These are phyloP conservation scores for Neohortaea acidophila DNA, from an alignment of 495 filamentous ascomycete species.

Conservation along the genomic window DNA sequence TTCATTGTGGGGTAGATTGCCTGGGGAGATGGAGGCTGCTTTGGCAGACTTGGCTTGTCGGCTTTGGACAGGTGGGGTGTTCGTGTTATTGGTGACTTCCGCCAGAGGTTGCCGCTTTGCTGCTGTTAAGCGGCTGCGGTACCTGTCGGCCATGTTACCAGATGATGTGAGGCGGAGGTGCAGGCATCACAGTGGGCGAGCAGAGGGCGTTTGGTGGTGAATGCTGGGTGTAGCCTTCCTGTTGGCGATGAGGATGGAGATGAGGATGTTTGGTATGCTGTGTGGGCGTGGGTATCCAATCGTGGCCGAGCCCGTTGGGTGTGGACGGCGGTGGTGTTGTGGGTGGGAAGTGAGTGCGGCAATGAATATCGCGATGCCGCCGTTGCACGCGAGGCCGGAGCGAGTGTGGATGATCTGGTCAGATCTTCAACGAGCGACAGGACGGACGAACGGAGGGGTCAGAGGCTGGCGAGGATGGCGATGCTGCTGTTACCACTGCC, in stretches of 20 bases:
- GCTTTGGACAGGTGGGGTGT: constrained; percentile 24
- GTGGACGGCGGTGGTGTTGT: too few relatives aligned
- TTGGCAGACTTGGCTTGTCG: constrained; percentile 4
- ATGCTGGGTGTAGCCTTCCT: too few relatives aligned
- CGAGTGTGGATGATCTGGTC: too few relatives aligned
- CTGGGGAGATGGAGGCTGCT: constrained; percentile 15
- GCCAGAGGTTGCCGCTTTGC: constrained; percentile 33
- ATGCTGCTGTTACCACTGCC: neutral
- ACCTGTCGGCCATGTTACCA: constrained; percentile 13
- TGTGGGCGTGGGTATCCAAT: constrained; percentile 3
- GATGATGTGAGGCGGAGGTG: neutral
- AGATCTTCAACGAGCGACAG: too few relatives aligned
- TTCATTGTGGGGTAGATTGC: constrained; percentile 27
- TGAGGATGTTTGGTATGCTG: neutral
- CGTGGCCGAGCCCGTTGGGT: neutral
- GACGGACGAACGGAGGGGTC: too few relatives aligned
- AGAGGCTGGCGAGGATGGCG: too few relatives aligned
- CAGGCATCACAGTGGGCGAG: too few relatives aligned
- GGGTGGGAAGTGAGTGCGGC: neutral
- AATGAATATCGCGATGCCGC: constrained; percentile 2
- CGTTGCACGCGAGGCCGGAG: too few relatives aligned
- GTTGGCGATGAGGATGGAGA: too few relatives aligned
- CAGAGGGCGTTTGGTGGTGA: too few relatives aligned
- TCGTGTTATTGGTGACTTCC: constrained; percentile 35
- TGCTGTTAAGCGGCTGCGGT: constrained; percentile 9